A percentile compares a stretch with the other conserved stretches of the same genome.
Evolutionary conservation across 768 basidiomycete genomes (phyloP).

Genomic region (Rhizopogon rudus): DNA sequence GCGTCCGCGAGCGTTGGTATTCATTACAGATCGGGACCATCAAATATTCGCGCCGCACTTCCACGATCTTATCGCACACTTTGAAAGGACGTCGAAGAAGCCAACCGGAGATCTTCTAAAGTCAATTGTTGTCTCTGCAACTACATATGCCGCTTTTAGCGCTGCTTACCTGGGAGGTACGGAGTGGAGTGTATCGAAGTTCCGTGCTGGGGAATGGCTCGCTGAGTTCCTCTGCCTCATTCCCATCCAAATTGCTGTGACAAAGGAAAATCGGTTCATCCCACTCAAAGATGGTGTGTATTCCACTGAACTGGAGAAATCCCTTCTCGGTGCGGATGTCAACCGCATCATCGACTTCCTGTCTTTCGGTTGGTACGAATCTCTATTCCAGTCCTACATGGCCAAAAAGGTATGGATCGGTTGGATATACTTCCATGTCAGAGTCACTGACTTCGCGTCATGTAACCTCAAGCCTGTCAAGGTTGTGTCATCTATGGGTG

Average conservation of each 20-base stretch:
- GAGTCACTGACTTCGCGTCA: not conserved
- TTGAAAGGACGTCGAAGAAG: slow-evolving; percentile 48
- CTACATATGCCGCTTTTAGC: slow-evolving; percentile 24
- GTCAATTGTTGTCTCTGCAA: slow-evolving; percentile 29
- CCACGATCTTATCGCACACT: slow-evolving; percentile 35
- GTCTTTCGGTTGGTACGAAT: slow-evolving; percentile 63
- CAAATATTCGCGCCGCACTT: slow-evolving; percentile 39
- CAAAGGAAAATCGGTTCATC: slow-evolving; percentile 54
- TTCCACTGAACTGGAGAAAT: slow-evolving; percentile 44
- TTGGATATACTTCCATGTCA: not conserved
- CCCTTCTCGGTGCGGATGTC: slow-evolving; percentile 55
- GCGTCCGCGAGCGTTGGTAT: slow-evolving; percentile 32
- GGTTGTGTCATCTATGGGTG: slow-evolving; percentile 67
- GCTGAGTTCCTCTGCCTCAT: slow-evolving; percentile 47
- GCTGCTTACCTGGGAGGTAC: slow-evolving; percentile 7
- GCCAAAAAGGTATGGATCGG: slow-evolving; percentile 39
- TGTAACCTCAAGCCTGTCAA: slow-evolving; percentile 42
- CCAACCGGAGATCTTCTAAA: slow-evolving; percentile 43
- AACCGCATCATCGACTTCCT: slow-evolving; percentile 50
- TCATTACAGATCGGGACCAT: slow-evolving; percentile 36
- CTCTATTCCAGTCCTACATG: slow-evolving; percentile 58
- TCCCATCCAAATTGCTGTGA: slow-evolving; percentile 59
- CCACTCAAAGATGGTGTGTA: slow-evolving; percentile 56
- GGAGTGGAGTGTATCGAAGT: slow-evolving; percentile 15
- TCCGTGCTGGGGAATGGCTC: no score